Percentiles rank a stretch among this genome's conserved stretches.
phyloP scores from a whole-genome alignment of 331 rosid species.

The Spiraea crenata region DNA sequence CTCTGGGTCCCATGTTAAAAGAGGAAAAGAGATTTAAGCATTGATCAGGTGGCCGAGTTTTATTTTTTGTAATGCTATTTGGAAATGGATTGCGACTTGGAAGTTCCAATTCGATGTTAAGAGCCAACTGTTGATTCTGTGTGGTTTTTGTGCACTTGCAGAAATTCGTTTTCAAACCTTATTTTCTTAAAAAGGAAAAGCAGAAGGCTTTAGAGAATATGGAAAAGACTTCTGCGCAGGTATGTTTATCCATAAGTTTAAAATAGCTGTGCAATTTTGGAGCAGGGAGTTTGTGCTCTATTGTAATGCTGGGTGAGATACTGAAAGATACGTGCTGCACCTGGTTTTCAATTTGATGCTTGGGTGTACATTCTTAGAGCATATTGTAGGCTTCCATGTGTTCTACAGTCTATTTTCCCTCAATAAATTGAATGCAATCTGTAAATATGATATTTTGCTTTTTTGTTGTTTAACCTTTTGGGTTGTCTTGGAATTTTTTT shows the following conservation, averaged over 20 bases:
- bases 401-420: neutral
- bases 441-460: neutral
- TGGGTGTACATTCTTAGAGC: neutral
- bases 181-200: conserved; percentile 69
- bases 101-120: neutral
- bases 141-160: conserved; percentile 38
- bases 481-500: neutral
- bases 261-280: neutral
- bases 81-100: neutral
- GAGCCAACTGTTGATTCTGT: neutral
- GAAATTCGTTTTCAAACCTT: conserved; percentile 78
- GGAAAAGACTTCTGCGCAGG: conserved; percentile 69
- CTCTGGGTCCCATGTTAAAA: neutral
- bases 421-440: neutral
- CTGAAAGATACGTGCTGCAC: neutral
- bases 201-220: conserved; percentile 73
- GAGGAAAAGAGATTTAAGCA: neutral
- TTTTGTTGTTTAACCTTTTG: neutral
- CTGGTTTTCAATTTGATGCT: conserved; percentile 2
- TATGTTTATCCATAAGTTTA: conserved; percentile 30
- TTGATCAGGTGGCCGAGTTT: neutral
- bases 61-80: neutral
- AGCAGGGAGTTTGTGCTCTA: neutral
- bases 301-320: neutral
- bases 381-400: neutral